These are phyloP conservation scores for Fusarium neocosmosporiellum DNA, from an alignment of 2,329 filamentous ascomycete species.

Conservation along the genomic window DNA sequence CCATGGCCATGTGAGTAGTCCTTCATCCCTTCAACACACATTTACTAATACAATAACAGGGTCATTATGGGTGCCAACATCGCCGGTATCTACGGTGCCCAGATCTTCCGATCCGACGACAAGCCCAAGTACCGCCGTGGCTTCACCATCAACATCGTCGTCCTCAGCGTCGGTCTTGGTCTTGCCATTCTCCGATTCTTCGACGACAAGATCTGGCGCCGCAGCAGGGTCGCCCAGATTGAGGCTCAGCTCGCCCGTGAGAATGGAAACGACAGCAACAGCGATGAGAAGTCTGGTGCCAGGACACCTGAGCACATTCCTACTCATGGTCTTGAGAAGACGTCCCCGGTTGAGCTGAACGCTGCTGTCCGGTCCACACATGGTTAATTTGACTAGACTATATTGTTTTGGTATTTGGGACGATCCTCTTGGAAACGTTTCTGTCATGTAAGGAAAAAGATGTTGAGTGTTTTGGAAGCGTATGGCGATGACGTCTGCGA, in stretches of 20 bases:
- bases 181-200: slow-evolving; percentile 56
- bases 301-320: background rate
- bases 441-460: background rate
- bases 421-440: background rate
- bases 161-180: slow-evolving; percentile 56
- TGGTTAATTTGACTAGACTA: background rate
- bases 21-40: rapidly evolving
- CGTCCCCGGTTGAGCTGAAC: slow-evolving; percentile 10
- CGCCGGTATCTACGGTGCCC: slow-evolving; percentile 69
- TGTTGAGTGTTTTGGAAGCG: background rate
- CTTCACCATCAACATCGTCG: slow-evolving; percentile 58
- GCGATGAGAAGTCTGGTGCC: slow-evolving; percentile 20
- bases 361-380: background rate
- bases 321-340: slow-evolving; percentile 3
- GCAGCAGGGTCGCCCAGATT: slow-evolving; percentile 9
- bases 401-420: background rate
- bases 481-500: background rate
- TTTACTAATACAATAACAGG: slow-evolving; percentile 40
- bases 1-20: slow-evolving; percentile 64
- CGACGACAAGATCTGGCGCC: slow-evolving; percentile 51
- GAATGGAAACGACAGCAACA: slow-evolving; percentile 20
- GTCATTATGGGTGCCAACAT: slow-evolving; percentile 72
- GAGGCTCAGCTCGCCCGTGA: slow-evolving; percentile 20
- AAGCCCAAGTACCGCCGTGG: slow-evolving; percentile 62
- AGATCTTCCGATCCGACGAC: slow-evolving; percentile 68